Conservation (phyloP, 2,329 filamentous ascomycete genomes). For the Penicillium sp. region DNA sequence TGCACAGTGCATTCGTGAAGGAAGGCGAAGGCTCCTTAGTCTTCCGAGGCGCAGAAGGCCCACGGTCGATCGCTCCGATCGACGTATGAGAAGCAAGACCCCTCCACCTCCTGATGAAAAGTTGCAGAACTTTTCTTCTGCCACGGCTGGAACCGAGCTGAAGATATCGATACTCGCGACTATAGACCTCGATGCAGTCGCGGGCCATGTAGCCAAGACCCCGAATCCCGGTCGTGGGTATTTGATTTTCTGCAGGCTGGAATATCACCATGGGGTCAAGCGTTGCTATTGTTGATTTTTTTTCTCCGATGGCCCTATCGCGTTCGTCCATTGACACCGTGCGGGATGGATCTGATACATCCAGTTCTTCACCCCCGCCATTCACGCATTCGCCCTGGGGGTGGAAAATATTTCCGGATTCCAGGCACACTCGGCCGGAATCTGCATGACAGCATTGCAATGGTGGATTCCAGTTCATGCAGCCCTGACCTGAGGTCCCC, state of each 20-base stretch:
- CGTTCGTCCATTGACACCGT: background rate
- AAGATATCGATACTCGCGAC: no score
- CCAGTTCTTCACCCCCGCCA: constrained; percentile 1
- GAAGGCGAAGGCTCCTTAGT: no score
- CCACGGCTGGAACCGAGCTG: no score
- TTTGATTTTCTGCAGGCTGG: no score
- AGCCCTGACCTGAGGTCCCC: background rate
- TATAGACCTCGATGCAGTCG: no score
- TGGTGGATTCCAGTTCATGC: constrained; percentile 7
- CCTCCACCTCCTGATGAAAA: no score
- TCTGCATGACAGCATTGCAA: constrained; percentile 16
- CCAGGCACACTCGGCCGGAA: constrained; percentile 9
- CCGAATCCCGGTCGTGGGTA: no score
- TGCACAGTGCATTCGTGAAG: no score
- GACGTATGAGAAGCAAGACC: constrained; percentile 7
- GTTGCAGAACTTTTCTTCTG: no score
- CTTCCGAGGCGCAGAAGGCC: constrained; percentile 3
- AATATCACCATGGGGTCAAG: no score
- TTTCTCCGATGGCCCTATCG: constrained; percentile 4
- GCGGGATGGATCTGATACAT: constrained; percentile 13
- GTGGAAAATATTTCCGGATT: constrained; percentile 9
- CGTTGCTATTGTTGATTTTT: background rate
- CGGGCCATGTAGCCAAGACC: no score
- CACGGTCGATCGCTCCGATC: constrained; percentile 11
- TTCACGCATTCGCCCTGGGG: constrained; percentile 1